Base-by-base conservation (phyloP, 1,139 yeast genomes). In the Insectozyma bohioensis region DNA sequence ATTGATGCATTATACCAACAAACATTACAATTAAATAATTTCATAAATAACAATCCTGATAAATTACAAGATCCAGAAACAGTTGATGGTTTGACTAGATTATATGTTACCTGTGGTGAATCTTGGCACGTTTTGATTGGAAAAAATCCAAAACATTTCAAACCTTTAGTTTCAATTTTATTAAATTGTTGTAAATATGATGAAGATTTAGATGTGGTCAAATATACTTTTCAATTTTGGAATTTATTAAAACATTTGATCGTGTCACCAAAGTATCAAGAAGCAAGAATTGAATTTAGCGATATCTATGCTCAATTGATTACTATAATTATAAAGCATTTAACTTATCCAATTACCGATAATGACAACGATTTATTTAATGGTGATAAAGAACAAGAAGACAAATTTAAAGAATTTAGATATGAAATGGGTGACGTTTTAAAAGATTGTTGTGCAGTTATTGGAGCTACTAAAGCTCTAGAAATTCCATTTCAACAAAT, bases 371-470 rank as follows among this genome's bases (percentile, higher is more conserved):
- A 61, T 35, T 54, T 75, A 26, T 80, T 81, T 44, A 67, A 65
- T 27, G 81, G 80, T 22, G 82, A 80, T 49, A 72, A 72, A 41
- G 97, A 88, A 56, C 85, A 79, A 38, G 96, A 88, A 54, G 99
- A 92, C 52, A 86, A 86, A 55, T 94, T 94, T 56, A 81, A 86
- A 50, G 95, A 87, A 36, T 92, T 90, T 59, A 72, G 99, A 49
- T 94, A 92, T 58, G 96, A 88, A 42, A 86, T 92, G 85, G 97
- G 97, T 19, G 97, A 92, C 55, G 95, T 92, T 9, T 66, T 94
- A 42, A 94, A 92, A 53, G 96, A 90, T 55, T 88, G 97, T 60
- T 86, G 97, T 47, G 85, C 86, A 2, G 90, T 92, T 3, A 80
- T 86, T 25, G 97, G 97, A 0, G 73, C 95, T 3, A 63, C 76